These are phyloP conservation scores for Aspergillus sclerotialis DNA, from an alignment of 2,329 filamentous ascomycete species.

Conservation along the genomic window DNA sequence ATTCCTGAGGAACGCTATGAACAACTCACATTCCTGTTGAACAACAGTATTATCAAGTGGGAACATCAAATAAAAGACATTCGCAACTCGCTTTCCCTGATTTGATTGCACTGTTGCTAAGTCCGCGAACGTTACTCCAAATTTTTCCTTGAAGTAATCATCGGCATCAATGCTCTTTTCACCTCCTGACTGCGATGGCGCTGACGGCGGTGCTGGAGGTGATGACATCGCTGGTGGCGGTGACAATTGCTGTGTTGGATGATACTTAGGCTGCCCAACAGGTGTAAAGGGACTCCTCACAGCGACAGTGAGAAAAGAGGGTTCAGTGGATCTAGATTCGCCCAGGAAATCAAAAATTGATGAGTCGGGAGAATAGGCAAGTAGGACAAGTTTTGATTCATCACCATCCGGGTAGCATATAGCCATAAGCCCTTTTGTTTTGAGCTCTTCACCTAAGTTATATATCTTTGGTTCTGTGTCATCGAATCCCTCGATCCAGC, in stretches of 20 bases:
- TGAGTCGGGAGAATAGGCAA: slow-evolving; percentile 23
- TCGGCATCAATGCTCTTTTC: background rate
- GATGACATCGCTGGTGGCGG: background rate
- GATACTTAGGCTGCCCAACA: slow-evolving; percentile 1
- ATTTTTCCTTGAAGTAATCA: slow-evolving; percentile 1
- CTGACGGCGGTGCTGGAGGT: background rate
- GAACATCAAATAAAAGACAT: slow-evolving; percentile 29
- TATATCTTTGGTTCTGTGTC: slow-evolving; percentile 23
- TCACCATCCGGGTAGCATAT: slow-evolving; percentile 19
- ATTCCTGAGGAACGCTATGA: slow-evolving; percentile 18
- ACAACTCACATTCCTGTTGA: slow-evolving; percentile 17
- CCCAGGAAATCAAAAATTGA: slow-evolving; percentile 20
- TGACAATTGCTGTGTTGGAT: background rate
- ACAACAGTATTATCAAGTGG: slow-evolving; percentile 14
- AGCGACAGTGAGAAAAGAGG: slow-evolving; percentile 14
- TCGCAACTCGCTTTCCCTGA: slow-evolving; percentile 10
- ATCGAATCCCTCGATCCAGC: slow-evolving; percentile 28
- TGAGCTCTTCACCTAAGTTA: slow-evolving; percentile 20
- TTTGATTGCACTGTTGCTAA: slow-evolving; percentile 16
- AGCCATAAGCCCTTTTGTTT: slow-evolving; percentile 18
- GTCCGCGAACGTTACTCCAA: slow-evolving; percentile 21
- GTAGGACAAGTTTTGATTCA: slow-evolving; percentile 10
- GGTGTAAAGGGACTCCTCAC: slow-evolving; percentile 13
- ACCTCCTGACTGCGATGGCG: background rate
- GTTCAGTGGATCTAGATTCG: background rate